Base-by-base conservation (phyloP, 23 red algal species). In the Gracilaria caudata region DNA sequence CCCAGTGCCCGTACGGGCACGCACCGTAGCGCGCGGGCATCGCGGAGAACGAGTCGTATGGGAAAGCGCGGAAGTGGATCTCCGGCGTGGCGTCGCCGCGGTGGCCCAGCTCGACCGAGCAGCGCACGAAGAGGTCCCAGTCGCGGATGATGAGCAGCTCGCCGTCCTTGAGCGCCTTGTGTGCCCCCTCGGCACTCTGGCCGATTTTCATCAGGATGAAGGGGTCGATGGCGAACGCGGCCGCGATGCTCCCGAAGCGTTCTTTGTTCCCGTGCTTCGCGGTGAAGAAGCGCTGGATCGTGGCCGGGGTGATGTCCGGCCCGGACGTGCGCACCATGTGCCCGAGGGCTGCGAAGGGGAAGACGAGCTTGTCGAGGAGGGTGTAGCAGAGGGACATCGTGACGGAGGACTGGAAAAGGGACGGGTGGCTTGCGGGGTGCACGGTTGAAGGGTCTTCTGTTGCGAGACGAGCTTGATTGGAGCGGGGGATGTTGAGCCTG, bases 181-280 rank as follows among this genome's bases (percentile, higher is more conserved):
- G 45, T 16, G 43, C 72, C 2, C 72, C 72, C 1, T 77, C 72
- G 39, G 28, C 45, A 14, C 25, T 14, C 21, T 77, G 72, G 5
- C 43, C 72, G 36, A 77, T 23, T 2, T 46, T 14, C 72, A 45
- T 30, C 35, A 77, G 19, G 35, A 77, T 34, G 35, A 45, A 77
- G 0, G 72, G 72, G 45, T 77, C 72, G 38, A 77, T 34, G 2
- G 72, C 72, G 36, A 77, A 47, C 1, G 72, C 11, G 0, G 21
- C 45, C 11, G 28, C 45, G 1, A 77, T 26, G n/a, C 72, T 21
- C 3, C 6, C 25, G 72, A 77, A 19, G 5, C 72, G 72, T 21
- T 77, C 39, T 28, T 77, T 77, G 45, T 77, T 77, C 45, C 72
- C 72, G 14, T 77, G 39, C n/a, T 77, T 77, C 2, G 72, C 72